Evolutionary conservation across 2,329 filamentous ascomycete species (phyloP).

Genomic region (Alternaria gansuensis): DNA sequence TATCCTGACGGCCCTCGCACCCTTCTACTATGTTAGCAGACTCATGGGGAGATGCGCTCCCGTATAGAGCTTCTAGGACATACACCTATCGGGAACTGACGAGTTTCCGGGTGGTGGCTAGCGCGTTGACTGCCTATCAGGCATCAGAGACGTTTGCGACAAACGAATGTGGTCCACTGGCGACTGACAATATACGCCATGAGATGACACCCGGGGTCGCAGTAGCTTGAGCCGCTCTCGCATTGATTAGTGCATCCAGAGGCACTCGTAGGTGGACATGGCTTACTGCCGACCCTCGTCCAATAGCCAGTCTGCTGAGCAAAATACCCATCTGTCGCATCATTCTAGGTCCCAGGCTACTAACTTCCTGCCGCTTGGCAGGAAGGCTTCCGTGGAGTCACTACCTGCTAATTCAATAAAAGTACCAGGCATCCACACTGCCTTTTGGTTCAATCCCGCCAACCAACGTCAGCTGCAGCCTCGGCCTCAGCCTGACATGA

Average conservation of each 20-base stretch:
- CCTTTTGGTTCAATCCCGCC: not conserved
- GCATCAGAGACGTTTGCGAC: constrained; percentile 4
- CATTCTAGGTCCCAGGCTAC: not conserved
- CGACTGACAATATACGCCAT: not conserved
- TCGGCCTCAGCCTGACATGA: constrained; percentile 10
- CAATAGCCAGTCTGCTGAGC: not conserved
- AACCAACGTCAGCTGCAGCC: constrained; percentile 12
- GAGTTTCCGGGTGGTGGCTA: not conserved
- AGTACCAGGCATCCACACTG: constrained; percentile 13
- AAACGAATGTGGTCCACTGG: not conserved
- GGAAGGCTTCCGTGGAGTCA: constrained; percentile 1
- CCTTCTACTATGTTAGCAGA: not conserved
- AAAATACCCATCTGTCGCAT: not conserved
- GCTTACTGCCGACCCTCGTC: not conserved
- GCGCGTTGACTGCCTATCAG: constrained; percentile 1
- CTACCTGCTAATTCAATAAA: not conserved
- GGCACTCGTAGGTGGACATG: not conserved
- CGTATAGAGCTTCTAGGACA: not conserved
- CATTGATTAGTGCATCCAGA: not conserved
- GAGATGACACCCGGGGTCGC: not conserved
- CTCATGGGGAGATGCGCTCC: not conserved
- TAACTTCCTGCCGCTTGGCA: not conserved
- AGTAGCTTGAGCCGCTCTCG: not conserved
- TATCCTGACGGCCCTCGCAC: not conserved
- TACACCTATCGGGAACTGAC: no score